phyloP scores from a whole-genome alignment of 148 eudicot species.

The Suaeda aralocaspica region DNA sequence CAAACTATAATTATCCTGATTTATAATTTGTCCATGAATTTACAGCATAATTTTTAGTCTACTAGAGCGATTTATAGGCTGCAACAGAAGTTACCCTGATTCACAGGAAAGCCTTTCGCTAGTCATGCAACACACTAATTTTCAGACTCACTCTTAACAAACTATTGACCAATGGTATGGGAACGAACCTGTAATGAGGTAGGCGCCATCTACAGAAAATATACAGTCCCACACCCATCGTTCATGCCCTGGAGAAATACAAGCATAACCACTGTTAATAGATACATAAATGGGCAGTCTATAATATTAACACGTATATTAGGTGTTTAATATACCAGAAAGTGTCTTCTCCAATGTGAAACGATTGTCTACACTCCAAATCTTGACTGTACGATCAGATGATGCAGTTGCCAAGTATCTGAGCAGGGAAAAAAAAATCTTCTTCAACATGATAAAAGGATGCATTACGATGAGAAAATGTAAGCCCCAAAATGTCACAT shows the following conservation, averaged over 20 bases:
- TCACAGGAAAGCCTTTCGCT: background rate
- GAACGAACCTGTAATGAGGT: constrained; percentile 75
- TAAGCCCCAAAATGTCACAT: background rate
- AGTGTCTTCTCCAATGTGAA: constrained; percentile 84
- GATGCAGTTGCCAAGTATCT: constrained; percentile 98
- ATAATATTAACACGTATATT: background rate
- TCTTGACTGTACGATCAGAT: constrained; percentile 84
- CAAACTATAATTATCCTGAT: too few relatives aligned
- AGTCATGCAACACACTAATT: background rate
- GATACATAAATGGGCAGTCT: background rate
- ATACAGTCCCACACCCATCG: constrained; percentile 99
- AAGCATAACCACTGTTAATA: constrained; percentile 10
- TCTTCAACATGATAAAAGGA: background rate
- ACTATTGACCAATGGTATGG: too few relatives aligned
- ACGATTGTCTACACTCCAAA: constrained; percentile 81
- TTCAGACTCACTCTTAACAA: too few relatives aligned
- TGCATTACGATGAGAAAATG: background rate
- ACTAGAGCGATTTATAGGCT: background rate
- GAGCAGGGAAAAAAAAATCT: constrained; percentile 20
- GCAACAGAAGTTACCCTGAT: background rate
- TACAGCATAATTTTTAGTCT: background rate
- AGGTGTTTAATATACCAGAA: constrained; percentile 37
- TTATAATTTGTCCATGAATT: background rate
- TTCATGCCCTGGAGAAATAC: constrained; percentile 63
- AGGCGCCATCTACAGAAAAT: constrained; percentile 98